Percentiles rank a stretch among this genome's conserved stretches.
These are phyloP conservation scores for Trifolium subterraneum DNA, from an alignment of 306 rosid species.

Conservation along the genomic window DNA sequence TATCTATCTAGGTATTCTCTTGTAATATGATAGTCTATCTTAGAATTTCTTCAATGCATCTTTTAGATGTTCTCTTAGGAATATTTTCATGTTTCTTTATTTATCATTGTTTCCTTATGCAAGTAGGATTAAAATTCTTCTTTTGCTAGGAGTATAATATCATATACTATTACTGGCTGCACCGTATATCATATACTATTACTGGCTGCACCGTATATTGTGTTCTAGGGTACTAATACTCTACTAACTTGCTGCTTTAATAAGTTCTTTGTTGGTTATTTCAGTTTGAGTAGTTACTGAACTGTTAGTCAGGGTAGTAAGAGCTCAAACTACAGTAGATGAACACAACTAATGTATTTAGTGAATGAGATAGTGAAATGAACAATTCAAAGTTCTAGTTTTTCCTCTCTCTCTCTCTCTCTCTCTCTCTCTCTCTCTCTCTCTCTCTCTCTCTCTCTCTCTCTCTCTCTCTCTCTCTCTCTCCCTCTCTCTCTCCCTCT, in stretches of 20 bases:
- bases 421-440: background rate
- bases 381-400: background rate
- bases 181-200: background rate
- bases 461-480: background rate
- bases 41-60: constrained; percentile 9
- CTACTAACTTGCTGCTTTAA: background rate
- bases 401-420: background rate
- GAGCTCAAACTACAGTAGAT: background rate
- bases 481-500: background rate
- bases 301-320: background rate
- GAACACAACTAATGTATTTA: background rate
- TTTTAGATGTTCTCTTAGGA: constrained; percentile 4
- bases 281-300: background rate
- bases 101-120: background rate
- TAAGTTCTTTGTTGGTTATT: background rate
- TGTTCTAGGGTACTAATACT: background rate
- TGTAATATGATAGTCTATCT: constrained; percentile 5
- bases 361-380: background rate
- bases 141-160: background rate
- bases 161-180: background rate
- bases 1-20: constrained; percentile 8
- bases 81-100: background rate
- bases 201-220: background rate
- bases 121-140: constrained; percentile 1
- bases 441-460: background rate